Base-by-base conservation (phyloP, 2,329 filamentous ascomycete species). In the Dothidotthia symphoricarpi region DNA sequence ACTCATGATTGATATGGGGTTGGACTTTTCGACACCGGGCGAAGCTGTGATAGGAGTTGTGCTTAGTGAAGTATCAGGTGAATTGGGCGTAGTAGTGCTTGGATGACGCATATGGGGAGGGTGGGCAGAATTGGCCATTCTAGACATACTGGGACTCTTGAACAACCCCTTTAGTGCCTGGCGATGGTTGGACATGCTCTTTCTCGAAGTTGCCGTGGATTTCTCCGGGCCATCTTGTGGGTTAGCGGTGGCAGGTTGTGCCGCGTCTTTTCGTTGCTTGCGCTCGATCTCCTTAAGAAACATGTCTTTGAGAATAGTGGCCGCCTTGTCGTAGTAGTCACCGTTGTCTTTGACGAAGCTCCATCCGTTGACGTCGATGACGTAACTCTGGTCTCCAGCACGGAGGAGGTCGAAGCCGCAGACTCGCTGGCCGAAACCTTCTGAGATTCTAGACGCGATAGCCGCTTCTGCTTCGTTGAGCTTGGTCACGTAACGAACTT, bases 261-360 rank as follows among this genome's bases (percentile, higher is more conserved):
- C 55, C 16, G 48, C 51, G 70, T 57, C 53, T 36, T 63, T 64
- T 19, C 76, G 74, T 37, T 70, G 69, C 52, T 76, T 78, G 25
- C 80, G 78, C 35, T 81, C 69, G 57, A 83, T 88, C 66, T 96
- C 91, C 48, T 81, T 81, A 48, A 94, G 75, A 52, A 98, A 97
- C 62, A 94, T 87, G 6, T 93, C 84, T 59, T 83, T 87, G 34
- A 98, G 72, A 32, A 97, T 95, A 43, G 75, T 83, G 15, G 93
- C 82, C 53, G 85, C 93, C 59, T 88, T 88, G 59, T 97, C 87
- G 64, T 98, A 98, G 67, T 98, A 98, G 44, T 95, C 90, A 47
- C 96, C 91, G 57, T 98, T 98, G 66, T 98, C 94, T 66, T 98
- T 98, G 66, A 98, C 93, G 59, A 98, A 98, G 62, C 91, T 97